These are phyloP conservation scores for Myriosclerotinia duriaeana DNA, from an alignment of 2,329 filamentous ascomycete species.

Conservation along the genomic window DNA sequence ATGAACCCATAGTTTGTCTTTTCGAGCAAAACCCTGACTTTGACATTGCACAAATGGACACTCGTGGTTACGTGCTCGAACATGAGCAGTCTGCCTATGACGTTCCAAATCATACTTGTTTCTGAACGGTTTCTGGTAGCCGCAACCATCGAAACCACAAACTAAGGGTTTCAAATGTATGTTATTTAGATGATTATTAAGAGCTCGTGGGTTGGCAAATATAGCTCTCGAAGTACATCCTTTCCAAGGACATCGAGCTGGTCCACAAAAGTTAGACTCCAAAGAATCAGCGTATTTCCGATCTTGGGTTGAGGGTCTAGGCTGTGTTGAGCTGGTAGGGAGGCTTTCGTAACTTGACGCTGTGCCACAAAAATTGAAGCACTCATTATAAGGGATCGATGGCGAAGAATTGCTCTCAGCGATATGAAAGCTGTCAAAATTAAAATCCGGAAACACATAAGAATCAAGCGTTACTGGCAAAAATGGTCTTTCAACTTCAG, in stretches of 20 bases:
- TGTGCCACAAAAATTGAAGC: neutral
- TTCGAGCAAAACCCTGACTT: neutral
- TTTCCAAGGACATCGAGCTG: neutral
- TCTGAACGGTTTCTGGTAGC: constrained; percentile 20
- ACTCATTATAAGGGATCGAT: neutral
- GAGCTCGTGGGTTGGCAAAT: neutral
- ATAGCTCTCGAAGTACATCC: constrained; percentile 7
- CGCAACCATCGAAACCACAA: neutral
- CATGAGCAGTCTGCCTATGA: constrained; percentile 4
- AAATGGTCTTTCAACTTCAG: neutral
- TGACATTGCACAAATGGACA: constrained; percentile 10
- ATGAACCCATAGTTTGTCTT: constrained; percentile 15
- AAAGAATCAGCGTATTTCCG: neutral
- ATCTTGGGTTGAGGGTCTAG: neutral
- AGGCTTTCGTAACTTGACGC: neutral
- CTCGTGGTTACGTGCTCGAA: neutral
- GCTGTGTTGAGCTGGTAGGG: neutral
- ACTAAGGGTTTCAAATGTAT: constrained; percentile 11
- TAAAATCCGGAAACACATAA: neutral
- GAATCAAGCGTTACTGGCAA: neutral
- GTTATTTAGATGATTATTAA: constrained; percentile 5
- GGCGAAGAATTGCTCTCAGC: neutral
- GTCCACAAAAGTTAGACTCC: neutral
- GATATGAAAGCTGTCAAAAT: neutral
- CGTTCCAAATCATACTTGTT: constrained; percentile 21